phyloP scores from a whole-genome alignment of 1,284 basidiomycete genomes.

The Boletus holoroseus region DNA sequence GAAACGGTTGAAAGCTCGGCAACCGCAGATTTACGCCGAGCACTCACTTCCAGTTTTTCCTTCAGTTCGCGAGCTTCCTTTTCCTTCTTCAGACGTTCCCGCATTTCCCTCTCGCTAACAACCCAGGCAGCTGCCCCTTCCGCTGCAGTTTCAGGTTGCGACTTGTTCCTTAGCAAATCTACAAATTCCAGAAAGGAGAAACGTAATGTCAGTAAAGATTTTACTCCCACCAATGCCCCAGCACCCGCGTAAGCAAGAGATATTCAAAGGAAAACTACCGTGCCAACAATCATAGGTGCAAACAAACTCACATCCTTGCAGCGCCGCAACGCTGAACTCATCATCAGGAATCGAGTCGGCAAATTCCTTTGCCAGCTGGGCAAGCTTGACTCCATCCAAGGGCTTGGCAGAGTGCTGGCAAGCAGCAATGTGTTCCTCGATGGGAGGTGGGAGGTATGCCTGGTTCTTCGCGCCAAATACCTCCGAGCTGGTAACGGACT shows the following conservation, averaged over 20 bases:
- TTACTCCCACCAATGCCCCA: conserved; percentile 14
- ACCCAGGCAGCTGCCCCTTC: conserved; percentile 65
- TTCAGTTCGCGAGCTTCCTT: conserved; percentile 60
- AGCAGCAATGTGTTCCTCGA: conserved; percentile 53
- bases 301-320: conserved; percentile 72
- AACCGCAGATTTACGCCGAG: conserved; percentile 15
- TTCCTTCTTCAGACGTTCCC: conserved; percentile 63
- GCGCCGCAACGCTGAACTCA: conserved; percentile 77
- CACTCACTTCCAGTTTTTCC: conserved; percentile 57
- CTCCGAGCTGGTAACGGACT: conserved; percentile 29
- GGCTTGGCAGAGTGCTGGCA: conserved; percentile 58
- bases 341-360: conserved; percentile 71
- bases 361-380: conserved; percentile 63
- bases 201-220: conserved; percentile 18
- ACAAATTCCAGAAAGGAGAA: conserved; percentile 7
- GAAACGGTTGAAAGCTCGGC: conserved; percentile 14
- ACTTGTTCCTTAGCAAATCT: conserved; percentile 79
- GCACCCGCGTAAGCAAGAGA: conserved; percentile 8
- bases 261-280: conserved; percentile 1
- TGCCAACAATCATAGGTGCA: conserved; percentile 13
- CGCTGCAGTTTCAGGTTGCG: conserved; percentile 66
- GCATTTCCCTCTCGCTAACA: conserved; percentile 61
- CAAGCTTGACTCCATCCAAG: conserved; percentile 56
- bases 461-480: conserved; percentile 54
- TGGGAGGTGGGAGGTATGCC: conserved; percentile 57